Evolutionary conservation across 345 rosid species (phyloP).

Genomic region (Kandelia obovata): DNA sequence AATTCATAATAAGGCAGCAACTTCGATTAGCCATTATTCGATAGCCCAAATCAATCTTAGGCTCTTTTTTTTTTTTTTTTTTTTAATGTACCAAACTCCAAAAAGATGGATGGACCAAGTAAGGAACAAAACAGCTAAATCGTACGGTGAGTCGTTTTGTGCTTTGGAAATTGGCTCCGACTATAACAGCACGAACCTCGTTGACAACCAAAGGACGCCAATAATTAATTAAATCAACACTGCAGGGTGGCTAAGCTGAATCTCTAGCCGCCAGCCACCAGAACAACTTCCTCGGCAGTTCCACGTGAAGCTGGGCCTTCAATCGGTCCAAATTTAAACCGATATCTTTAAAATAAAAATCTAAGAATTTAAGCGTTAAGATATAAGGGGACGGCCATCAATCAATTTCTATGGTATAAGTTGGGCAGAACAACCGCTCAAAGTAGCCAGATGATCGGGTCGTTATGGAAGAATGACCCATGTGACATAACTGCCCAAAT

Average conservation of each 20-base stretch:
- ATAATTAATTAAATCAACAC: too few species aligned
- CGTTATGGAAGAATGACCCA: too few species aligned
- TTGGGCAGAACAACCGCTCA: too few species aligned
- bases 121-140: background rate
- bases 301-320: conserved; percentile 7
- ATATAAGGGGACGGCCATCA: background rate
- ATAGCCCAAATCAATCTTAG: background rate
- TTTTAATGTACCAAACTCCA: background rate
- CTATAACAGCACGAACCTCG: background rate
- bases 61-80: too few species aligned
- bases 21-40: background rate
- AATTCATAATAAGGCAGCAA: too few species aligned
- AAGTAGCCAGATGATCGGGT: too few species aligned
- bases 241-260: background rate
- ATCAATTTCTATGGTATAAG: background rate
- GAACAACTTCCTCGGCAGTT: background rate
- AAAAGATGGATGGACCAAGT: background rate
- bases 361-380: background rate
- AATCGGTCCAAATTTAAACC: too few species aligned
- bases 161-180: background rate
- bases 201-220: background rate
- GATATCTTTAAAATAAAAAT: background rate
- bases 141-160: background rate
- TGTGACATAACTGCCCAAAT: too few species aligned
- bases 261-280: background rate